These are phyloP conservation scores for Pleurotus cornucopiae DNA, from an alignment of 768 basidiomycete genomes.

Conservation along the genomic window DNA sequence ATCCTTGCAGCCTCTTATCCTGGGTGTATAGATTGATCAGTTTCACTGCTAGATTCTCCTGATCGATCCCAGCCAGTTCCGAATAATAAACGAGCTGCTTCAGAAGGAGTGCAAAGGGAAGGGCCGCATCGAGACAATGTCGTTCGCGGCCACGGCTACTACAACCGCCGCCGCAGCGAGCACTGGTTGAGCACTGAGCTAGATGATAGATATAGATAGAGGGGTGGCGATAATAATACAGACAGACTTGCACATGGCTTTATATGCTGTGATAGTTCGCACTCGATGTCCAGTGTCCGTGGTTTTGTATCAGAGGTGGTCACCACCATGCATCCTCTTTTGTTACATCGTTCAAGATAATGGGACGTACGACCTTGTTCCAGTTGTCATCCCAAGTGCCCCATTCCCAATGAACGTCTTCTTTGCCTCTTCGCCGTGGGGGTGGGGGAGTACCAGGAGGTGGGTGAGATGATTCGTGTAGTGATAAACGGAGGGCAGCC, in stretches of 20 bases:
- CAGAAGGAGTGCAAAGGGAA: constrained; percentile 89
- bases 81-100: constrained; percentile 81
- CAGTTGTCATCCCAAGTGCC: constrained; percentile 85
- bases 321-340: constrained; percentile 14
- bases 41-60: constrained; percentile 63
- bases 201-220: neutral
- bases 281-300: too few species aligned
- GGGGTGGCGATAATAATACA: too few species aligned
- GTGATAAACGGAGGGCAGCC: constrained; percentile 44
- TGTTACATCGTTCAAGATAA: constrained; percentile 40
- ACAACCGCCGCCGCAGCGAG: neutral
- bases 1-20: constrained; percentile 9
- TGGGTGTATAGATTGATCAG: neutral
- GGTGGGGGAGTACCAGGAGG: constrained; percentile 14
- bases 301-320: neutral
- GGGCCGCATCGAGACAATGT: constrained; percentile 80
- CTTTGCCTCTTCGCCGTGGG: constrained; percentile 11
- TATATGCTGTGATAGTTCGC: too few species aligned
- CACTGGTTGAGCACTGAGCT: neutral
- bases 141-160: constrained; percentile 59
- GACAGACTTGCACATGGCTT: too few species aligned
- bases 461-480: constrained; percentile 29
- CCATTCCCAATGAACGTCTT: constrained; percentile 50
- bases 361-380: constrained; percentile 60
- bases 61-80: constrained; percentile 92